Conservation (phyloP, 768 basidiomycete species). For the Termitomyces sp. region DNA sequence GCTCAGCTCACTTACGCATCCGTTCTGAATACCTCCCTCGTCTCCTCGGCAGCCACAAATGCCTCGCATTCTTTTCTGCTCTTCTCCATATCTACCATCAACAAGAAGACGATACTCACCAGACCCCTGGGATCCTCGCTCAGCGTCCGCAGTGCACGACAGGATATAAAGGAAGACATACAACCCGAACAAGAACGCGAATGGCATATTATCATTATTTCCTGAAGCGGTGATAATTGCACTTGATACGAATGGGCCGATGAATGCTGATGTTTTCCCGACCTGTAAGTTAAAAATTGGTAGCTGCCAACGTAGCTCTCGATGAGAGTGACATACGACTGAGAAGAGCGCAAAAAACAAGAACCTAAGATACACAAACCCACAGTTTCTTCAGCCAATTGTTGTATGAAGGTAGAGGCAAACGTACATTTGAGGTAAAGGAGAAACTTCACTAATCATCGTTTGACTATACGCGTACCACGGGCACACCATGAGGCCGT, state of each 20-base stretch:
- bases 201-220: slow-evolving; percentile 74
- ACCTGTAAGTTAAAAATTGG: slow-evolving; percentile 33
- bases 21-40: slow-evolving; percentile 2
- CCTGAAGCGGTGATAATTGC: slow-evolving; percentile 68
- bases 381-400: not conserved
- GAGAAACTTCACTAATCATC: no score
- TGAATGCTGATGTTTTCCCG: slow-evolving; percentile 75
- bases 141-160: not conserved
- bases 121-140: slow-evolving; percentile 37
- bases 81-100: slow-evolving; percentile 61
- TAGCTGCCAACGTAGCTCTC: not conserved
- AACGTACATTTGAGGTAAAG: no score
- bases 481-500: no score
- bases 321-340: slow-evolving; percentile 38
- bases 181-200: slow-evolving; percentile 70
- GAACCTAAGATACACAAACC: slow-evolving; percentile 37
- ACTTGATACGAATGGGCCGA: slow-evolving; percentile 71
- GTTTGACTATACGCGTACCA: no score
- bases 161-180: slow-evolving; percentile 28
- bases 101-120: slow-evolving; percentile 56
- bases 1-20: not conserved
- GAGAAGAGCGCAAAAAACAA: slow-evolving; percentile 75
- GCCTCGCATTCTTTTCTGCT: slow-evolving; percentile 60
- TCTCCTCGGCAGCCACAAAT: slow-evolving; percentile 36
- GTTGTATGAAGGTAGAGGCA: no score